These are phyloP conservation scores for Colletotrichum destructivum DNA, from an alignment of 2,329 filamentous ascomycete genomes.

Conservation along the genomic window DNA sequence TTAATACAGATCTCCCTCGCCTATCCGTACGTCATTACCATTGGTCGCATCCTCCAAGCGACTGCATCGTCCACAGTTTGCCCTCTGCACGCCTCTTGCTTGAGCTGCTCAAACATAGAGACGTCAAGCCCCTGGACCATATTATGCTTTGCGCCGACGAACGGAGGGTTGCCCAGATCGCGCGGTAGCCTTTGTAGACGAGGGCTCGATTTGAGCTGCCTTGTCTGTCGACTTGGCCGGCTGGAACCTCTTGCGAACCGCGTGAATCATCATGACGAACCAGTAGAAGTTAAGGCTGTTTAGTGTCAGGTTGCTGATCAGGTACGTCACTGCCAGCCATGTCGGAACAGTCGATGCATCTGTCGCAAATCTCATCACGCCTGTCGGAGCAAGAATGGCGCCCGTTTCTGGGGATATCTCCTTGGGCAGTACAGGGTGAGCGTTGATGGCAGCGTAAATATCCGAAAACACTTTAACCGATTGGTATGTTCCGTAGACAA, in stretches of 20 bases:
- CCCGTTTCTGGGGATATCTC: slow-evolving; percentile 44
- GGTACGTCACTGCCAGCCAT: slow-evolving; percentile 79
- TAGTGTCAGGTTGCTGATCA: slow-evolving; percentile 79
- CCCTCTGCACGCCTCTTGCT: not conserved
- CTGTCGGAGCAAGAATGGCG: slow-evolving; percentile 51
- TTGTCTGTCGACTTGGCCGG: slow-evolving; percentile 42
- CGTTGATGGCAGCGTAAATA: slow-evolving; percentile 72
- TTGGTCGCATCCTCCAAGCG: not conserved
- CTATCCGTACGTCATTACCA: not conserved
- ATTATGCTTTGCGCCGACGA: slow-evolving; percentile 52
- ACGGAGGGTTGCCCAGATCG: slow-evolving; percentile 44
- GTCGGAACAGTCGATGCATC: slow-evolving; percentile 70
- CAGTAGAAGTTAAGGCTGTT: slow-evolving; percentile 87
- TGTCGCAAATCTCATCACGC: slow-evolving; percentile 66
- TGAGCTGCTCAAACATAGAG: not conserved
- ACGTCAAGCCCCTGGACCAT: not conserved
- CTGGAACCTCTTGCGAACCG: slow-evolving; percentile 81
- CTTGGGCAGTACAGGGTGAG: slow-evolving; percentile 38
- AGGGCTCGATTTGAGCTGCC: slow-evolving; percentile 43
- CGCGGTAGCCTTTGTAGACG: slow-evolving; percentile 51
- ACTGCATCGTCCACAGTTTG: not conserved
- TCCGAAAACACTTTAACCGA: slow-evolving; percentile 80
- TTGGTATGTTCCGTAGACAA: slow-evolving; percentile 84
- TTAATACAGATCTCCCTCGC: not conserved
- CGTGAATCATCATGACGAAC: slow-evolving; percentile 90